A percentile compares a stretch with the other conserved stretches of the same genome.
phyloP scores from a whole-genome alignment of 139 green algal species.

The Micromonas pusilla region DNA sequence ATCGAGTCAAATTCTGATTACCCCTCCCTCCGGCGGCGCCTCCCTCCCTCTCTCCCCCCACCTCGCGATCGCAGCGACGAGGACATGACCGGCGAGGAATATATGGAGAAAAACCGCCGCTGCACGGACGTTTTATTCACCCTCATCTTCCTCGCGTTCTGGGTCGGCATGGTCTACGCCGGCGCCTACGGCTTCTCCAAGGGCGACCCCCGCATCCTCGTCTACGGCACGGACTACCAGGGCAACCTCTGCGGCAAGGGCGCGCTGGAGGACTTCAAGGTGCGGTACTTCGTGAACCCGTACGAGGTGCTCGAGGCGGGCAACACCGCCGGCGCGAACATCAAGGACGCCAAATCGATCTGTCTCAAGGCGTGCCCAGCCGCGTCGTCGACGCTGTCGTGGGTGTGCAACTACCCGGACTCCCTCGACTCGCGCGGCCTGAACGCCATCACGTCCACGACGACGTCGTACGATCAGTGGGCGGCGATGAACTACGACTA shows the following conservation, averaged over 20 bases:
- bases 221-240: conserved; percentile 39
- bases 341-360: conserved; percentile 20
- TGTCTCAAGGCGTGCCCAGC: conserved; percentile 27
- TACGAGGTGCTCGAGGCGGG: conserved; percentile 1
- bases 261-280: conserved; percentile 12
- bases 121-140: conserved; percentile 42
- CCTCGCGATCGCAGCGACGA: too few relatives aligned
- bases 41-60: too few relatives aligned
- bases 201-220: conserved; percentile 17
- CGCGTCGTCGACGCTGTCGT: not conserved
- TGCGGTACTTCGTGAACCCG: conserved; percentile 28
- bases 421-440: not conserved
- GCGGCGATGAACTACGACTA: not conserved
- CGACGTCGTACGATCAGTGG: not conserved
- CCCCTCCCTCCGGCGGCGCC: too few relatives aligned
- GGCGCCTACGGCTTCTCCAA: conserved; percentile 15
- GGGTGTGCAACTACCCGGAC: conserved; percentile 37
- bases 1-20: too few relatives aligned
- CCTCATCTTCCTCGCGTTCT: conserved; percentile 43
- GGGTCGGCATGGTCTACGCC: conserved; percentile 28
- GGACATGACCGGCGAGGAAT: not conserved
- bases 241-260: conserved; percentile 30
- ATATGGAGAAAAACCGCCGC: not conserved
- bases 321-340: not conserved
- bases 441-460: not conserved